A percentile compares a stretch with the other conserved stretches of the same genome.
Conservation (phyloP, 176 grass and related monocot species). For the Zoysia pacifica region DNA sequence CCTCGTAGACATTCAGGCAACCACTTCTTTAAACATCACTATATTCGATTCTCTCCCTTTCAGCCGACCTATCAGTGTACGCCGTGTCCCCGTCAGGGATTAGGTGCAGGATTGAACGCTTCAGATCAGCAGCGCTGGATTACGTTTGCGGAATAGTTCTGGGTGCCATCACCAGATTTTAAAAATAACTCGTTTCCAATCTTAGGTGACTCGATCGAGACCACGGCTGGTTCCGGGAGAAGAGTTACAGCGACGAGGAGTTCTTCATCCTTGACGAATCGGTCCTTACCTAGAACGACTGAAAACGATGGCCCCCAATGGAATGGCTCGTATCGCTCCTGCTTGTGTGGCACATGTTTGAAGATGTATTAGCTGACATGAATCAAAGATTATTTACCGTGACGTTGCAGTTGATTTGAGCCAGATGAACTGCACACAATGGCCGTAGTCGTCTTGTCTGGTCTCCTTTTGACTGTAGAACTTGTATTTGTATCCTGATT, state of each 20-base stretch:
- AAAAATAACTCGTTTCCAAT: background rate
- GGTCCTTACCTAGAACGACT: conserved; percentile 39
- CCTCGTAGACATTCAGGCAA: background rate
- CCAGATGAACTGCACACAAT: background rate
- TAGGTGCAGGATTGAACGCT: conserved; percentile 55
- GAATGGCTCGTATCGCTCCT: background rate
- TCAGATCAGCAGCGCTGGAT: conserved; percentile 15
- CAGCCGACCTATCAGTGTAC: conserved; percentile 14
- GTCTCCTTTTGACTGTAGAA: background rate
- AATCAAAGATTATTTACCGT: background rate
- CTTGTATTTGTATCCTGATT: background rate
- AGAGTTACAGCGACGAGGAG: background rate
- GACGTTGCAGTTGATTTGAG: background rate
- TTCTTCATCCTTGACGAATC: conserved; percentile 17
- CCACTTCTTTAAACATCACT: background rate
- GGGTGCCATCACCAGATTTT: background rate
- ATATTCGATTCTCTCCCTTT: conserved; percentile 14
- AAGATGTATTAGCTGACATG: background rate
- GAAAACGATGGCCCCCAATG: conserved; percentile 16
- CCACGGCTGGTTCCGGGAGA: conserved; percentile 21
- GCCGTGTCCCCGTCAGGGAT: conserved; percentile 47
- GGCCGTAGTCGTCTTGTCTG: background rate
- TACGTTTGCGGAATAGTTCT: conserved; percentile 25
- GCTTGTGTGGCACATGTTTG: conserved; percentile 19
- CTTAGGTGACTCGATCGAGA: conserved; percentile 27